Conservation (phyloP, 169 alveolate genomes). For the Plasmodium cynomolgi region DNA sequence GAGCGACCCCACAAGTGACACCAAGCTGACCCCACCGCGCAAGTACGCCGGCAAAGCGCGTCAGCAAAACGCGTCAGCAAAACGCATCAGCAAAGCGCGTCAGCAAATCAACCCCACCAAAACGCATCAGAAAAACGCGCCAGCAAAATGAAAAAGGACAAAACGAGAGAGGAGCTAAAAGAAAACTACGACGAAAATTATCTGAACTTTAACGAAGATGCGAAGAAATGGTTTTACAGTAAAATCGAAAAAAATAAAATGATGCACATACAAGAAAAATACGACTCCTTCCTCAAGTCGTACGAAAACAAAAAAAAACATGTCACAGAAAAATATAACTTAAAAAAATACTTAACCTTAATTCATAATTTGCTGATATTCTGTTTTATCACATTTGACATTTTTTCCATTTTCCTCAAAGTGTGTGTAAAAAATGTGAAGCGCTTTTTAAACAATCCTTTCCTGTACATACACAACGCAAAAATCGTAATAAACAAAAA, state of each 20-base stretch:
- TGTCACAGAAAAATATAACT: constrained; percentile 36
- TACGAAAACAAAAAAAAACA: constrained; percentile 31
- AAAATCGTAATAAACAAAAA: constrained; percentile 3
- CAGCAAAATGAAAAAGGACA: not conserved
- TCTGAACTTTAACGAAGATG: constrained; percentile 11
- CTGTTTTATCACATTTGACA: constrained; percentile 16
- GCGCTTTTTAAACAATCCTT: not conserved
- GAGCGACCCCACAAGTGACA: not conserved
- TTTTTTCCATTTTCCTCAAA: not conserved
- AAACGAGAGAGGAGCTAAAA: not conserved
- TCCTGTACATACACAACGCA: not conserved
- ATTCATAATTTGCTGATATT: constrained; percentile 11
- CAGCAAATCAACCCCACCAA: not conserved
- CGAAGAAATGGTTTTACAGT: constrained; percentile 31
- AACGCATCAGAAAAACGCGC: not conserved
- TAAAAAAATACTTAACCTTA: constrained; percentile 27
- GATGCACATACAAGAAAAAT: constrained; percentile 9
- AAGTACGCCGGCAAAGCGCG: not conserved
- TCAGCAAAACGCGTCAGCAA: not conserved
- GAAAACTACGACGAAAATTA: not conserved
- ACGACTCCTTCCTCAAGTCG: constrained; percentile 6
- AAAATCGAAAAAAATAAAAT: constrained; percentile 29
- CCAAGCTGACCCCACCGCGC: not conserved
- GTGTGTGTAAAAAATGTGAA: not conserved
- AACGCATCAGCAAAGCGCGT: not conserved